Conservation (phyloP, 1,284 basidiomycete genomes). For the Ustilago sp. region DNA sequence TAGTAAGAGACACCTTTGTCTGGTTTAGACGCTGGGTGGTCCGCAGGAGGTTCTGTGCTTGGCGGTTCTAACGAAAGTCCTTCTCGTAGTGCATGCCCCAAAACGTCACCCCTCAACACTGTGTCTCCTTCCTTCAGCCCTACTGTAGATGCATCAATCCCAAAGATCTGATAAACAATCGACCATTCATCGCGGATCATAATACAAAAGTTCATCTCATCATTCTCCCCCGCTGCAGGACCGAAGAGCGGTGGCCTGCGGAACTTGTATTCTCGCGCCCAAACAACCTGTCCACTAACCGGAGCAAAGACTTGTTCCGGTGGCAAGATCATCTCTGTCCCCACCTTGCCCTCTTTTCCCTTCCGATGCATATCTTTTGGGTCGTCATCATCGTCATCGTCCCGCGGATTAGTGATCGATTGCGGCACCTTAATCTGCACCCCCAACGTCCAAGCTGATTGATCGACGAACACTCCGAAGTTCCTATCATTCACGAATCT, state of each 20-base stretch:
- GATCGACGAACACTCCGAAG: constrained; percentile 47
- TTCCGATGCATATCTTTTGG: constrained; percentile 6
- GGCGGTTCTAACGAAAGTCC: constrained; percentile 43
- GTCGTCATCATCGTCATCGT: constrained; percentile 22
- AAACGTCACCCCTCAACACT: constrained; percentile 50
- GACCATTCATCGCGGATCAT: constrained; percentile 63
- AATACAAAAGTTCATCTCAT: constrained; percentile 51
- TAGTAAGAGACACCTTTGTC: constrained; percentile 46
- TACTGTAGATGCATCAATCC: constrained; percentile 38
- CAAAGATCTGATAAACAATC: constrained; percentile 61
- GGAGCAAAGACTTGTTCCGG: constrained; percentile 56
- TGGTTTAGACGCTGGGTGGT: constrained; percentile 36
- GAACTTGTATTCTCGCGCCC: constrained; percentile 46
- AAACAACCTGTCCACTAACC: constrained; percentile 59
- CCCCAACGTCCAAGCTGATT: constrained; percentile 47
- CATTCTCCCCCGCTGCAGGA: constrained; percentile 48
- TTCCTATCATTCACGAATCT: constrained; percentile 34
- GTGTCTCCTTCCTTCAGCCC: constrained; percentile 36
- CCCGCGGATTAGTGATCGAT: constrained; percentile 45
- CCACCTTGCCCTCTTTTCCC: not conserved
- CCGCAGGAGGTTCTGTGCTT: constrained; percentile 46
- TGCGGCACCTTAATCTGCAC: constrained; percentile 47
- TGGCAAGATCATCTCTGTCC: constrained; percentile 23
- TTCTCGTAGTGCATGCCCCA: constrained; percentile 46
- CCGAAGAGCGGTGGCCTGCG: constrained; percentile 49